Base-by-base conservation (phyloP, 2,329 filamentous ascomycete genomes). In the Pseudovirgaria hyperparasitica region DNA sequence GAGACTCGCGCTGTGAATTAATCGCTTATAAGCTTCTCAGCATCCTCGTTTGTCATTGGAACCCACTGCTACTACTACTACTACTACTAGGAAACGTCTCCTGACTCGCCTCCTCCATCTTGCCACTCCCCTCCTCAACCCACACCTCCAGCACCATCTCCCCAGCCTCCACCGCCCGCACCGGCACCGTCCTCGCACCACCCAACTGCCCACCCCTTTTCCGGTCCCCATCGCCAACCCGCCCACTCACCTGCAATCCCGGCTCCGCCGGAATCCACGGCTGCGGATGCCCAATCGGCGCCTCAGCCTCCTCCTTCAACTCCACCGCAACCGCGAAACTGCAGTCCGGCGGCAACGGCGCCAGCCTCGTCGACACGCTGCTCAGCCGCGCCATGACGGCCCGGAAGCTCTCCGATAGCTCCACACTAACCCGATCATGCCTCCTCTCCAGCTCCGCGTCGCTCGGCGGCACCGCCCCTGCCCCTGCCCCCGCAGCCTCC, bases 251-350 rank as follows among this genome's bases (percentile, higher is more conserved):
- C 38, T 56, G 54, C 26, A 54, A 20, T 23, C 57, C 58, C 5
- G 64, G 63, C 39, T 73, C 63, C 22, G 65, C 66, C 8, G 71
- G 70, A 29, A 76, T 65, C 72, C 72, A 76, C 5, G 62, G 57
- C 42, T 72, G 66, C 36, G 60, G 57, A 38, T 74, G 57, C 20
- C 48, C 50, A 16, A 62, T 39, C 2, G 62, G 62, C 16, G 58
- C 61, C 8, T 65, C 53, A 0, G 61, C 63, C 21, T 73, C 63
- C 13, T 77, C 69, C 20, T 68, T 70, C 36, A 86, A 48, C 51
- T 87, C 81, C 21, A 87, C 66, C 1, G 75, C 76, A n/a, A 87
- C 51, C 0, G 78, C 82, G 49, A 81, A 87, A 0, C 76, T 79
- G 48, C 78, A 84, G 2, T 67, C 67, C 2, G 62, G 53, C 0